Evolutionary conservation across 345 rosid species (phyloP), one percentile per base, ranked within the genome.

Genomic region (Rhodomyrtus tomentosa): DNA sequence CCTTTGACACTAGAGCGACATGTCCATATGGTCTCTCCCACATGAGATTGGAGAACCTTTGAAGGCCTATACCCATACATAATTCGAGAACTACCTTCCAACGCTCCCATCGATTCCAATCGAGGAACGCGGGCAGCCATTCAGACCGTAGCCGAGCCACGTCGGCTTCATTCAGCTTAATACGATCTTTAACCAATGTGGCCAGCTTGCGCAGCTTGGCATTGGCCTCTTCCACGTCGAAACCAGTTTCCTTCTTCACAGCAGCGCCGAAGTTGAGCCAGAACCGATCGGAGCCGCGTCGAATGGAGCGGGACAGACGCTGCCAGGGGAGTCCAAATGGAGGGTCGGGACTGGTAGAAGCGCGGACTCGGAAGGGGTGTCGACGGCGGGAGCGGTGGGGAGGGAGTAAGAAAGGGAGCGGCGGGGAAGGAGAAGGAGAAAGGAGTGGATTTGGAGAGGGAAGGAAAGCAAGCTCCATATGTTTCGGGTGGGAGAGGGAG

Each of bases 61-160:
- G 12, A 83, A 15, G 21, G 81, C 72, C n/a, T n/a, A 50, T 15
- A 6, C 27, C 22, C 54, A 50, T 49, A 27, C 32, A 25, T 80
- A 73, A 32, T 86, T 74, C 21, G 9, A 7, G 40, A 27, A 51
- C 85, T 88, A 95, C 98, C 98, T 95, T 94, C 99, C 99, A 96
- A 53, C 88, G 90, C 36, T 93, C 93, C 96, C 93, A 96, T 45
- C 90, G 89, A 85, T 94, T 96, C 99, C 99, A 96, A 27, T 88
- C 87, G 86, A 93, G 83, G 89, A 94, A 91, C 50, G 84, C 84
- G 12, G 98, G 96, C 58, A 93, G 62, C 79, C 82, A 83, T 88
- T 92, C 93, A 85, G 89, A 88, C 87, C 89, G 88, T 29, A 92
- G 92, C 53, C 93, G 93, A 87, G 82, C 88, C 52, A 90, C 83